These are phyloP conservation scores for Colletotrichum liaoningense DNA, from an alignment of 2,329 filamentous ascomycete species.

Conservation along the genomic window DNA sequence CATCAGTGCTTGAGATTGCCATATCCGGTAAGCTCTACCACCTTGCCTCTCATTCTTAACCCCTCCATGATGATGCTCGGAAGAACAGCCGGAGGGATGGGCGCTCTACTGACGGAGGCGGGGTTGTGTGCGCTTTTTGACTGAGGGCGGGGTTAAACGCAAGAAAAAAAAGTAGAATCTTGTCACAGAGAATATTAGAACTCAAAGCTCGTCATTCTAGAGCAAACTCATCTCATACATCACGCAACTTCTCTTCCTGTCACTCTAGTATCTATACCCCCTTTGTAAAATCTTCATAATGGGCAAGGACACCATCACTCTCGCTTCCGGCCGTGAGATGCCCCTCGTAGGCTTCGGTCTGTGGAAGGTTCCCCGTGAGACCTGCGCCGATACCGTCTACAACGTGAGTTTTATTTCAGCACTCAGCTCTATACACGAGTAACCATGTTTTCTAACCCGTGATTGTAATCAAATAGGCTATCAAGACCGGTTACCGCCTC, in stretches of 20 bases:
- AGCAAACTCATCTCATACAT: background rate
- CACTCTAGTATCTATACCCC: background rate
- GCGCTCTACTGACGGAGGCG: background rate
- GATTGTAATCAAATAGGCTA: slow-evolving; percentile 45
- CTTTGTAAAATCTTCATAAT: slow-evolving; percentile 13
- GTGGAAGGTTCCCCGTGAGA: slow-evolving; percentile 72
- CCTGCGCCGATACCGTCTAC: slow-evolving; percentile 70
- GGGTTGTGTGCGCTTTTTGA: background rate
- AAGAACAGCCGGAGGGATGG: background rate
- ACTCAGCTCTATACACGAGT: background rate
- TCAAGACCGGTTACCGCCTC: slow-evolving; percentile 64
- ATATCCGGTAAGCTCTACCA: background rate
- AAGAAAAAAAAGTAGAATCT: background rate
- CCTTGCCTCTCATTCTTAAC: background rate
- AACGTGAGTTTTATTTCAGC: slow-evolving; percentile 45
- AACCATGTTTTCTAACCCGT: background rate
- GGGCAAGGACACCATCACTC: slow-evolving; percentile 53
- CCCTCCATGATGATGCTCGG: slow-evolving; percentile 17
- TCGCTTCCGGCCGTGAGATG: slow-evolving; percentile 62
- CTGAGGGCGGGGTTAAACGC: background rate
- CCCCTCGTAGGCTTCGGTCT: slow-evolving; percentile 73
- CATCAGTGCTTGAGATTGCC: background rate
- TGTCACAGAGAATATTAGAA: background rate
- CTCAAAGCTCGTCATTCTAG: background rate
- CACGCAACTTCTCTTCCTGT: background rate